A percentile compares a stretch with the other conserved stretches of the same genome.
Evolutionary conservation across 345 rosid species (phyloP).

Genomic region (Pistacia vera): DNA sequence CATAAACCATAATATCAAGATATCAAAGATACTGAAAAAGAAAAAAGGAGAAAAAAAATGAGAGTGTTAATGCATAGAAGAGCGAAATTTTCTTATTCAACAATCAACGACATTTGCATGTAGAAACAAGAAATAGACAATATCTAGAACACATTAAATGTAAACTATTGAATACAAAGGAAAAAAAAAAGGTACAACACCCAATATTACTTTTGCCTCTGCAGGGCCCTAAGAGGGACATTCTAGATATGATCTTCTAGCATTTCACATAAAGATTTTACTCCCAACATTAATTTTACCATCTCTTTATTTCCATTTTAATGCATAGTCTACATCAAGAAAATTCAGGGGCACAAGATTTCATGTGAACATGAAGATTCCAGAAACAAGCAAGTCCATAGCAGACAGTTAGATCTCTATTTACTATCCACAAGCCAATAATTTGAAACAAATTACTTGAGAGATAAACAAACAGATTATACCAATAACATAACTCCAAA

Average conservation of each 20-base stretch:
- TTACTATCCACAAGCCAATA: not conserved
- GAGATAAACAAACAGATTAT: not conserved
- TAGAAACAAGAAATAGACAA: not conserved
- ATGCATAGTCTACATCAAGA: not conserved
- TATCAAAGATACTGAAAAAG: not conserved
- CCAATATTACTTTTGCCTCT: not conserved
- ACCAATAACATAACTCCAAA: constrained; percentile 2
- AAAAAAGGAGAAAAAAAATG: not conserved
- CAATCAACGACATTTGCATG: not conserved
- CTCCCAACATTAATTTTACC: not conserved
- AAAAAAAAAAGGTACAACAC: not conserved
- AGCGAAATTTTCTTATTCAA: not conserved
- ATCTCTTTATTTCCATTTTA: not conserved
- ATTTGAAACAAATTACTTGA: not conserved
- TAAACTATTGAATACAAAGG: too few relatives aligned
- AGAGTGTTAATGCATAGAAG: not conserved
- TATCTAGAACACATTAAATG: not conserved
- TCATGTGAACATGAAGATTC: not conserved
- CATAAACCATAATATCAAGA: constrained; percentile 11
- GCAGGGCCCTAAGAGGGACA: not conserved
- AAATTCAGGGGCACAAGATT: not conserved
- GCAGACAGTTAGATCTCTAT: not conserved
- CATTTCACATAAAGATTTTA: not conserved
- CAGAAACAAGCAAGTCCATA: not conserved
- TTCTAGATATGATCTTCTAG: not conserved